Conservation (phyloP, 2,329 filamentous ascomycete genomes). For the Aureobasidium melanogenum region DNA sequence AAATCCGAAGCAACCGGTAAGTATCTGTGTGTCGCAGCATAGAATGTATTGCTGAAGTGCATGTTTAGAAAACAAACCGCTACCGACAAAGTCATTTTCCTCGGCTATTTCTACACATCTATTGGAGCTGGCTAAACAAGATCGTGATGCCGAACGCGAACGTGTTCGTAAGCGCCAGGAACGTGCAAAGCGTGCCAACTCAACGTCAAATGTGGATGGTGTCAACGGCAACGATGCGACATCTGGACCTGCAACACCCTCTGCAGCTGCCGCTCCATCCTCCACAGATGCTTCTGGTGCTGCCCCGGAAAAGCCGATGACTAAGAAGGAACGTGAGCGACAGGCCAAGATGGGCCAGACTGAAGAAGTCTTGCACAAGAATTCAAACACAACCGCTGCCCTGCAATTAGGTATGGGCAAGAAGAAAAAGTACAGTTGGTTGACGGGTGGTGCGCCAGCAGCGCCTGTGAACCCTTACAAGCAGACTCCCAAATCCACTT, state of each 20-base stretch:
- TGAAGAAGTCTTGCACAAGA: slow-evolving; percentile 69
- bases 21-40: neutral
- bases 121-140: slow-evolving; percentile 54
- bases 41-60: neutral
- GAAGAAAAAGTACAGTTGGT: slow-evolving; percentile 67
- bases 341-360: slow-evolving; percentile 61
- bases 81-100: slow-evolving; percentile 38
- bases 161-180: slow-evolving; percentile 39
- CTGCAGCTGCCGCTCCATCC: slow-evolving; percentile 22
- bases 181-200: slow-evolving; percentile 24
- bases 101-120: slow-evolving; percentile 43
- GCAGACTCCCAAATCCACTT: slow-evolving; percentile 18
- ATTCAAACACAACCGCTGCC: slow-evolving; percentile 74
- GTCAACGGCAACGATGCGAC: neutral
- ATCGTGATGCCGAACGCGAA: slow-evolving; percentile 64
- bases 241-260: slow-evolving; percentile 22
- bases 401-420: slow-evolving; percentile 61
- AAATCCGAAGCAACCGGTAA: neutral
- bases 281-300: slow-evolving; percentile 29
- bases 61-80: slow-evolving; percentile 36
- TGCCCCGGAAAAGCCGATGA: slow-evolving; percentile 58
- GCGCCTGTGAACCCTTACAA: slow-evolving; percentile 39
- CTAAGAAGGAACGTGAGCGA: slow-evolving; percentile 81
- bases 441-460: slow-evolving; percentile 53
- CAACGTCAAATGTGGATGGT: slow-evolving; percentile 13